Evolutionary conservation across 108 stramenopile species (phyloP).

Genomic region (Cylindrotheca closterium): DNA sequence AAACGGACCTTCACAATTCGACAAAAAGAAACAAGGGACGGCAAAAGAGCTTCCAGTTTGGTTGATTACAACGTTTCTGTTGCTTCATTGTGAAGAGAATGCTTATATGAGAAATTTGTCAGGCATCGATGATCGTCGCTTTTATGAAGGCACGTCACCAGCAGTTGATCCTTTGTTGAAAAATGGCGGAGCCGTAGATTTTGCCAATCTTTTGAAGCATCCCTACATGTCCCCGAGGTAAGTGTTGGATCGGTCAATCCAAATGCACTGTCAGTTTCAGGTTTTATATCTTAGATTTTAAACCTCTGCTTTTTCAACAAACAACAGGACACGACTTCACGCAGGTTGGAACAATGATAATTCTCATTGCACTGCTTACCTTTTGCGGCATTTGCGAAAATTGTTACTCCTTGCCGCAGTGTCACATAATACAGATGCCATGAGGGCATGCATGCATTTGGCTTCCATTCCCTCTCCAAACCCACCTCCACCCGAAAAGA

Average conservation of each 20-base stretch:
- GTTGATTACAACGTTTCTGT: slow-evolving; percentile 78
- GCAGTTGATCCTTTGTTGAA: slow-evolving; percentile 32
- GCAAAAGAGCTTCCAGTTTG: slow-evolving; percentile 87
- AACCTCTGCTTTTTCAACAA: too few species aligned
- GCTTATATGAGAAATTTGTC: slow-evolving; percentile 68
- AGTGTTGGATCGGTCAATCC: slow-evolving; percentile 3
- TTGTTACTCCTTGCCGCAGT: slow-evolving; percentile 69
- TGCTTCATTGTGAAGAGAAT: slow-evolving; percentile 82
- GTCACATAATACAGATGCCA: slow-evolving; percentile 70
- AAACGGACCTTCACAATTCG: slow-evolving; percentile 20
- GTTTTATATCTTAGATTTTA: too few species aligned
- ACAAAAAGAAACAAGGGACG: slow-evolving; percentile 44
- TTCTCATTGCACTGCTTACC: slow-evolving; percentile 69
- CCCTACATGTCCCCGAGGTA: slow-evolving; percentile 52
- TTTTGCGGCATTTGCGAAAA: slow-evolving; percentile 78
- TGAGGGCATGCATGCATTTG: slow-evolving; percentile 66
- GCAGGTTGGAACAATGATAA: slow-evolving; percentile 79
- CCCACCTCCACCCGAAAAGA: slow-evolving; percentile 35
- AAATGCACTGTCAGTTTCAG: too few species aligned
- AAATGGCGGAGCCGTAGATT: slow-evolving; percentile 49
- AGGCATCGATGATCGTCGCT: slow-evolving; percentile 73
- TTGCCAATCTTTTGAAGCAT: slow-evolving; percentile 55
- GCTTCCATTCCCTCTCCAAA: slow-evolving; percentile 55
- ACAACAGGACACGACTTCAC: slow-evolving; percentile 63
- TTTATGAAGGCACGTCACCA: slow-evolving; percentile 30